Base-by-base conservation (phyloP, 2,329 filamentous ascomycete genomes). In the Xylariaceae sp. region DNA sequence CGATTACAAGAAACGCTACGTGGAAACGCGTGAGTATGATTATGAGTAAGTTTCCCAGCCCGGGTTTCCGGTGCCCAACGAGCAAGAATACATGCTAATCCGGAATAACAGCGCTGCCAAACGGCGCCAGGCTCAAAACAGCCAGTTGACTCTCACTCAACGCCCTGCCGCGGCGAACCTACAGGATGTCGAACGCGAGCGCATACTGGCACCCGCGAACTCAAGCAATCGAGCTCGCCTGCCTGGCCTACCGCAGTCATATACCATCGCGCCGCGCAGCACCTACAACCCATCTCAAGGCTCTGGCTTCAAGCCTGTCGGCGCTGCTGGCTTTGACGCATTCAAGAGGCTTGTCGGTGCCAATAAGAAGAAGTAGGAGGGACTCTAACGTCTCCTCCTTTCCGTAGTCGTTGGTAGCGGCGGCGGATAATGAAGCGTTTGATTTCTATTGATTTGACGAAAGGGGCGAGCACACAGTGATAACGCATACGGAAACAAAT, bases 1-100 rank as follows among this genome's bases (percentile, higher is more conserved):
- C 65, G 91, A 96, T 71, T 96, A 95, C 76, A 91, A 90, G 74
- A 94, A 96, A 77, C 85, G 88, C 27, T 80, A 80, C 58, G 75
- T 86, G 42, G 77, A 84, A 66, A 84, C 80, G 12, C 80, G 80
- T 56, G 81, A 85, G 51, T 85, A 81, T 60, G 83, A 86, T 67
- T 79, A 83, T 63, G 73, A 79, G 83, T 85, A 77, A 55, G 80
- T 47, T 26, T 51, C 19, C 37, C 12, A 3, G 9, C 32, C 34
- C n/a, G 9, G 6, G 2, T 54, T 41, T n/a, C 32, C 32, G 2
- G 19, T 27, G 9, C 47, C 40, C 29, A 5, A 42, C 12, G 9
- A 19, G 3, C 6, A 26, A 37, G 48, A 34, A 47, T 7, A 30
- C 3, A 32, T 60, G 32, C 54, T 60, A 57, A 64, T 43, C 29